Evolutionary conservation across 2,329 filamentous ascomycete genomes (phyloP).

Genomic region (Pseudocercospora musae): DNA sequence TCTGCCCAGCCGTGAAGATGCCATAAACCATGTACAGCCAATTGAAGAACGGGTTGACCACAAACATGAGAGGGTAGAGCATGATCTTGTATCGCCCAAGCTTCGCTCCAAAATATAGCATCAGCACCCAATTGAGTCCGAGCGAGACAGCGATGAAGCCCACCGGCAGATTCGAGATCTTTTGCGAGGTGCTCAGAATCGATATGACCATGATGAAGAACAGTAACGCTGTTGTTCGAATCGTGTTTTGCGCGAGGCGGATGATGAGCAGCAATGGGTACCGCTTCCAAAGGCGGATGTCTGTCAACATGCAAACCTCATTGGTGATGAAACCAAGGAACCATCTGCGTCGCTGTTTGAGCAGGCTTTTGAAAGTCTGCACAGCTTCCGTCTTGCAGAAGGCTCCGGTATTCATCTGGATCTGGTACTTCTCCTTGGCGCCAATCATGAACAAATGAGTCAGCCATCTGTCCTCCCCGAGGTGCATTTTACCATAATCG

Average conservation of each 20-base stretch:
- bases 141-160: slow-evolving; percentile 92
- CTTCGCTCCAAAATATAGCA: slow-evolving; percentile 91
- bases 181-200: slow-evolving; percentile 78
- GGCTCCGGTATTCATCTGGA: slow-evolving; percentile 94
- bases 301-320: slow-evolving; percentile 96
- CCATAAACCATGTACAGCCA: slow-evolving; percentile 98
- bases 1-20: slow-evolving; percentile 88
- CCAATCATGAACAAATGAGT: slow-evolving; percentile 99
- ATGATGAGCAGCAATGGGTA: slow-evolving; percentile 85
- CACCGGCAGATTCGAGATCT: slow-evolving; percentile 73
- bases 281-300: slow-evolving; percentile 83
- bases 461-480: slow-evolving; percentile 94
- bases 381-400: slow-evolving; percentile 99
- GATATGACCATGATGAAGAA: slow-evolving; percentile 94
- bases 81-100: slow-evolving; percentile 88
- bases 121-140: slow-evolving; percentile 88
- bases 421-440: slow-evolving; percentile 87
- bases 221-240: slow-evolving; percentile 85
- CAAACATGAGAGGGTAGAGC: slow-evolving; percentile 93
- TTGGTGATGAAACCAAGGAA: slow-evolving; percentile 97
- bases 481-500: slow-evolving; percentile 91
- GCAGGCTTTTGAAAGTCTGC: slow-evolving; percentile 75
- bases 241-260: slow-evolving; percentile 93
- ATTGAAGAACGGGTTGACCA: slow-evolving; percentile 94
- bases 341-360: slow-evolving; percentile 95